Conservation (phyloP, 441 rosid genomes). For the Eutrema salsugineum region DNA sequence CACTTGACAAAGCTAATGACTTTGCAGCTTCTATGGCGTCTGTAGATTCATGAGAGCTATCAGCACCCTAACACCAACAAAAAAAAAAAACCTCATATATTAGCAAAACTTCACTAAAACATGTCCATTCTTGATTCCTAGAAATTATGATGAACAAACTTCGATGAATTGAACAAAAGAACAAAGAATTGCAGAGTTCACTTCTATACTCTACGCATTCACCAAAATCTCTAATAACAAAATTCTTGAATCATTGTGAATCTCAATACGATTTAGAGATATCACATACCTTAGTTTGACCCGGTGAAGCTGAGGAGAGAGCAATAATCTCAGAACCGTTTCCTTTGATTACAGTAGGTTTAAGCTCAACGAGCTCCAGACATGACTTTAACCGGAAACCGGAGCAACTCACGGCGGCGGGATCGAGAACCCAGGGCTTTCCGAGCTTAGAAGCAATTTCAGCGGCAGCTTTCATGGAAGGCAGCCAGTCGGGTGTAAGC, state of each 20-base stretch:
- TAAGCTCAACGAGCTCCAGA: conserved; percentile 56
- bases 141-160: not conserved
- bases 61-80: conserved; percentile 65
- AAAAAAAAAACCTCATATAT: not conserved
- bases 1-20: conserved; percentile 58
- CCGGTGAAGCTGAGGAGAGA: conserved; percentile 55
- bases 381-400: conserved; percentile 67
- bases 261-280: not conserved
- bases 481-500: conserved; percentile 69
- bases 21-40: conserved; percentile 88
- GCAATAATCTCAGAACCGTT: conserved; percentile 86
- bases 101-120: not conserved
- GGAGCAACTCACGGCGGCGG: conserved; percentile 83
- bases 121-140: not conserved
- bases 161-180: not conserved
- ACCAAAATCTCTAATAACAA: not conserved
- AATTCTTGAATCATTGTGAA: not conserved
- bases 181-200: not conserved
- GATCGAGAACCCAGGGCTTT: conserved; percentile 91
- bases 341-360: conserved; percentile 76
- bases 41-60: conserved; percentile 69
- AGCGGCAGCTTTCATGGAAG: conserved; percentile 71
- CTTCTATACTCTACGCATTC: not conserved
- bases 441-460: conserved; percentile 38
- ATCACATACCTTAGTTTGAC: conserved; percentile 60